These are phyloP conservation scores for Pyrenophora graminea DNA, from an alignment of 2,329 filamentous ascomycete genomes.

Conservation along the genomic window DNA sequence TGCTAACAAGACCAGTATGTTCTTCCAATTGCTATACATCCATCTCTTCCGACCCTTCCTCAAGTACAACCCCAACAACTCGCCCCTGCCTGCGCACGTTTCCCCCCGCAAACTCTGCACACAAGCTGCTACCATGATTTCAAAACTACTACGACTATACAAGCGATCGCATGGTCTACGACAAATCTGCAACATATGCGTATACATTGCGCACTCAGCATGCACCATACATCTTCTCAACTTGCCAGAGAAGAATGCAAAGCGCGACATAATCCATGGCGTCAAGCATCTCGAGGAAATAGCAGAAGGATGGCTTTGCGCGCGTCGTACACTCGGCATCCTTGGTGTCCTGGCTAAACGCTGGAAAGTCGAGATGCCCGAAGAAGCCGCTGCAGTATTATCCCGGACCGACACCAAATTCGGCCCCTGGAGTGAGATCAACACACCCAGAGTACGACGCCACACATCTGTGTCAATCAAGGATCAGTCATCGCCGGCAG, in stretches of 20 bases:
- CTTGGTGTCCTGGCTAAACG: slow-evolving; percentile 83
- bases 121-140: slow-evolving; percentile 84
- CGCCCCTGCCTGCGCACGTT: slow-evolving; percentile 82
- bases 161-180: slow-evolving; percentile 88
- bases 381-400: slow-evolving; percentile 79
- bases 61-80: slow-evolving; percentile 80
- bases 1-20: slow-evolving; percentile 71
- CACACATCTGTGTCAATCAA: slow-evolving; percentile 22
- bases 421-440: slow-evolving; percentile 60
- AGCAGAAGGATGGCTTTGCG: slow-evolving; percentile 90
- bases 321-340: slow-evolving; percentile 81
- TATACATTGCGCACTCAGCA: slow-evolving; percentile 93
- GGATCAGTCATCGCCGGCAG: slow-evolving; percentile 25
- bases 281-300: slow-evolving; percentile 94
- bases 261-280: slow-evolving; percentile 85
- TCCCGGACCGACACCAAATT: slow-evolving; percentile 78
- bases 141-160: slow-evolving; percentile 91
- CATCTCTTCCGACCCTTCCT: slow-evolving; percentile 94
- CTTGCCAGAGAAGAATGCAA: slow-evolving; percentile 87
- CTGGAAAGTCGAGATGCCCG: slow-evolving; percentile 85
- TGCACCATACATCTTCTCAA: slow-evolving; percentile 95
- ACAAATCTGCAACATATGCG: slow-evolving; percentile 94
- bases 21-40: slow-evolving; percentile 93
- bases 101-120: slow-evolving; percentile 91
- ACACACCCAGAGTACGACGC: slow-evolving; percentile 29